phyloP scores from a whole-genome alignment of 2,329 filamentous ascomycete genomes.

The Botrytis fabae region DNA sequence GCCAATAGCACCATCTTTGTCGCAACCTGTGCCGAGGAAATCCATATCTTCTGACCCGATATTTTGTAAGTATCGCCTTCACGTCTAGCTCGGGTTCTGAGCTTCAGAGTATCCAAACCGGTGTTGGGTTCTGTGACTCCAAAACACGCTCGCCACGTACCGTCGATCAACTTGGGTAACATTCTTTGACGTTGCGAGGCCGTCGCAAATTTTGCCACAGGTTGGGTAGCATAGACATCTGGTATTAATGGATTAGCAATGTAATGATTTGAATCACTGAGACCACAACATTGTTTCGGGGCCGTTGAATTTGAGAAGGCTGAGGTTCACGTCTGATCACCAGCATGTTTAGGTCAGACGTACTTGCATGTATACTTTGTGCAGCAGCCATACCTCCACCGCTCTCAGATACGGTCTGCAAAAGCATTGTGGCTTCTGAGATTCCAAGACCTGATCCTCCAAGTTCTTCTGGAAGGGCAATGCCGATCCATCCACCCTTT shows the following conservation, averaged over 20 bases:
- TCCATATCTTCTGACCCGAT: conserved; percentile 85
- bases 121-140: conserved; percentile 84
- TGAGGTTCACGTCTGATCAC: neutral
- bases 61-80: conserved; percentile 64
- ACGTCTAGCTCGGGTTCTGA: conserved; percentile 64
- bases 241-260: neutral
- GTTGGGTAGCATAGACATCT: conserved; percentile 73
- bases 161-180: conserved; percentile 70
- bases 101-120: conserved; percentile 72
- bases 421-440: conserved; percentile 82
- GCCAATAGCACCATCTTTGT: conserved; percentile 81
- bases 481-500: conserved; percentile 77
- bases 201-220: conserved; percentile 71
- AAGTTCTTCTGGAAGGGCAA: conserved; percentile 71
- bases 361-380: conserved; percentile 59
- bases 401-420: conserved; percentile 76
- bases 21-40: conserved; percentile 80
- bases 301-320: neutral
- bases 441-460: conserved; percentile 77
- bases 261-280: neutral
- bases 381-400: conserved; percentile 77
- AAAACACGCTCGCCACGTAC: conserved; percentile 73
- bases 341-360: neutral
- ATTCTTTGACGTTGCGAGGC: conserved; percentile 61
- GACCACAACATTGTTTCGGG: neutral